Evolutionary conservation across 306 rosid species (phyloP).

Genomic region (Malus asiatica): DNA sequence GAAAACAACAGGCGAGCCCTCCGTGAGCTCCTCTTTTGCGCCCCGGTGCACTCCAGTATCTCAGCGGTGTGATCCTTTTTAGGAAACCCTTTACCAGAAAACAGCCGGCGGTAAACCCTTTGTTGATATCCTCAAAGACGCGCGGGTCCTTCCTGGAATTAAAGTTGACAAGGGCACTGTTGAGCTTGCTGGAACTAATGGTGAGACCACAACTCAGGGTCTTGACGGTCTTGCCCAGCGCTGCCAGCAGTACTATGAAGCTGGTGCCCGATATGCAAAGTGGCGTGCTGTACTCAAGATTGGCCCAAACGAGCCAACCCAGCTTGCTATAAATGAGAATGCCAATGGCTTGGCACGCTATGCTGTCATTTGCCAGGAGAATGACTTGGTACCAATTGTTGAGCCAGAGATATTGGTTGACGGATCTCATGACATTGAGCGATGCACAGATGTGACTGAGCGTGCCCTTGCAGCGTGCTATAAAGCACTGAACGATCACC

Average conservation of each 20-base stretch:
- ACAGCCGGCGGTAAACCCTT: slow-evolving; percentile 61
- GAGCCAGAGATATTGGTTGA: slow-evolving; percentile 81
- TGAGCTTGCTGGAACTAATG: slow-evolving; percentile 62
- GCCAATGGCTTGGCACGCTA: slow-evolving; percentile 74
- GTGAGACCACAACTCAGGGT: slow-evolving; percentile 90
- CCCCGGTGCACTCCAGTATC: slow-evolving; percentile 37
- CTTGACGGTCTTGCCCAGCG: slow-evolving; percentile 63
- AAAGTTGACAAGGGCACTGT: slow-evolving; percentile 84
- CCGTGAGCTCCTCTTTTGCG: slow-evolving; percentile 59
- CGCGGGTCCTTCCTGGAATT: slow-evolving; percentile 62
- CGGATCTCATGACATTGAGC: slow-evolving; percentile 56
- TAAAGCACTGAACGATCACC: slow-evolving; percentile 72
- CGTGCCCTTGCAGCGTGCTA: slow-evolving; percentile 69
- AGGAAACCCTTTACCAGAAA: slow-evolving; percentile 58
- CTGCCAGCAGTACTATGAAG: slow-evolving; percentile 67
- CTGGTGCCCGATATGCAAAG: slow-evolving; percentile 72
- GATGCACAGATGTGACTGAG: slow-evolving; percentile 69
- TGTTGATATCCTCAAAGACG: slow-evolving; percentile 54
- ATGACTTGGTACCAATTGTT: slow-evolving; percentile 73
- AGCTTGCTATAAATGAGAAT: slow-evolving; percentile 48
- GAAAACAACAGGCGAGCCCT: slow-evolving; percentile 50
- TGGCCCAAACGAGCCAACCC: slow-evolving; percentile 62
- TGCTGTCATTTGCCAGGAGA: slow-evolving; percentile 69
- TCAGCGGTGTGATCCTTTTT: slow-evolving; percentile 53
- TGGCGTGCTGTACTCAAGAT: slow-evolving; percentile 81